Evolutionary conservation across 148 eudicot species (phyloP), one percentile per base, ranked within the genome.

Genomic region (Suaeda aralocaspica): DNA sequence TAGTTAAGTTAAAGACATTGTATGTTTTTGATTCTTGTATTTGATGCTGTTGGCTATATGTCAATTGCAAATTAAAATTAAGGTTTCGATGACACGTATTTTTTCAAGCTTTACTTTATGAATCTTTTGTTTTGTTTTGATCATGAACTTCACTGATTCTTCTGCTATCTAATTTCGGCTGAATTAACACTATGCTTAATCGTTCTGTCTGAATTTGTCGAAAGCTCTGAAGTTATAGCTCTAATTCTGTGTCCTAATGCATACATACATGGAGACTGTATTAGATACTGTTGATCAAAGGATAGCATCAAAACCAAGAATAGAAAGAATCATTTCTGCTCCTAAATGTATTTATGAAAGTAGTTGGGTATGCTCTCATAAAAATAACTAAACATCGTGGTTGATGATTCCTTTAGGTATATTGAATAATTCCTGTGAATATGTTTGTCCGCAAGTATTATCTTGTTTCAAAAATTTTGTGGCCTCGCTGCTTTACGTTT

Each of bases 361-460:
- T 26, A 51, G 34, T 16, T 18, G 8, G 44, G 52, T 6, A 29
- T 28, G 36, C 66, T 29, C n/a, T n/a, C n/a, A 11, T 22, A 5
- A 30, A 52, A 51, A 19, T 18, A 6, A 39, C n/a, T 42, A 29
- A 55, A 53, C 59, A 9, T 14, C 31, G 9, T 64, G 45, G 25
- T 28, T 34, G 25, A 24, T 11, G n/a, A 60, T 55, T 7, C 9
- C 25, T 21, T 24, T 44, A n/a, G 25, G 15, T n/a, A n/a, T n/a
- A n/a, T n/a, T n/a, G n/a, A n/a, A n/a, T n/a, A n/a, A n/a, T 53
- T 18, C 39, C 52, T 50, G 58, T 57, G 36, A 49, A 63, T 30
- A 52, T 12, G 42, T 49, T 36, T 8, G 18, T 41, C 28, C 39
- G 19, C 21, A 5, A 33, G 15, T 53, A 36, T 13, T 52, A 10